Evolutionary conservation across 208 protist genomes (phyloP), one percentile per base, ranked within the genome.

Genomic region (Leishmania martiniquensis): DNA sequence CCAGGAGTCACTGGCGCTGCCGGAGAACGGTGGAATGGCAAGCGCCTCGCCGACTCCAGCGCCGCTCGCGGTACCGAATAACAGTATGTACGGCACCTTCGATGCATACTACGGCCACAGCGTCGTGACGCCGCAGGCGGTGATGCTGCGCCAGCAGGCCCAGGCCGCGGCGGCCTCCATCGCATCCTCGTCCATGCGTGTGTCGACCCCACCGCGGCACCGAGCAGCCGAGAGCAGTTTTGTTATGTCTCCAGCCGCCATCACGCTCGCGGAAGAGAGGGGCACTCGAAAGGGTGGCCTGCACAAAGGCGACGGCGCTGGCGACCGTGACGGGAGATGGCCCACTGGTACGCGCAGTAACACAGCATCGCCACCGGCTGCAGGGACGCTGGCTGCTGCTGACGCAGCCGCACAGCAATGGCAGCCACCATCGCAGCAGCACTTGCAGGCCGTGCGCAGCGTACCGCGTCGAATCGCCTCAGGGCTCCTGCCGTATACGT

Each of bases 31-130:
- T 29, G 71, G 10, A 1, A 6, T 78, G 44, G 69, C 74, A 2
- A 25, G 60, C 6, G 63, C 66, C 51, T 78, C 77, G 20, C 45
- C 62, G 44, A 57, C 60, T 29, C 59, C 75, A 13, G 34, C 22
- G 15, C 47, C 60, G 10, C 77, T 70, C 5, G 51, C 60, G 1
- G 80, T 78, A 15, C 86, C 86, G 42, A 85, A 84, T 77, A 85
- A 82, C 71, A 87, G 86, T 68, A 89, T 89, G 86, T 84, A 89
- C 78, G 83, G 86, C 70, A 89, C 83, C 22, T 87, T 84, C 42
- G 86, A 89, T 42, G 82, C 86, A 5, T 89, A 85, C 75, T 87
- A 82, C 71, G 83, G 82, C 25, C 86, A 89, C 71, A 85, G 79
- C 47, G 47, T 79, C 37, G 77, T 62, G 15, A 80, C 79, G 2